These are phyloP conservation scores for Coprinopsis marcescibilis DNA, from an alignment of 768 basidiomycete species.

Conservation along the genomic window DNA sequence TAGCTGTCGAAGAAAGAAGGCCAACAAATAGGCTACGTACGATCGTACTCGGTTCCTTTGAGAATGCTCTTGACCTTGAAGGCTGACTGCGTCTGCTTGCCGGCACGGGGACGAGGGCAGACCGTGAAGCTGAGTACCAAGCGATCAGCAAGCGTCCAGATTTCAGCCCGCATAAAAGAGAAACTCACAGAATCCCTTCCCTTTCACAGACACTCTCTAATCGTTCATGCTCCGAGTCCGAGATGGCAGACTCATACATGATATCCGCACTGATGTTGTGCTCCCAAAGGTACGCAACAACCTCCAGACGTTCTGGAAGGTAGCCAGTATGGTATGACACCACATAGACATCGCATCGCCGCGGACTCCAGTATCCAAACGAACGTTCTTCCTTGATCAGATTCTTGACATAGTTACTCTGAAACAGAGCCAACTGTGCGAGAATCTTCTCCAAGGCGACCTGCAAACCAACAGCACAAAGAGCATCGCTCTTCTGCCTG, in stretches of 20 bases:
- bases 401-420: conserved; percentile 60
- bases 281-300: conserved; percentile 72
- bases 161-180: background rate
- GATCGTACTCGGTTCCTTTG: conserved; percentile 69
- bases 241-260: conserved; percentile 76
- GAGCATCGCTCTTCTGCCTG: conserved; percentile 38
- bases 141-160: conserved; percentile 1
- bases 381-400: conserved; percentile 75
- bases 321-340: conserved; percentile 73
- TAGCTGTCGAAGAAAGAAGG: background rate
- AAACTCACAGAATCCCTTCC: conserved; percentile 78
- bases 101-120: conserved; percentile 46
- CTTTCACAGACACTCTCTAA: conserved; percentile 61
- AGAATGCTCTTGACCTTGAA: conserved; percentile 84
- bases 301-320: conserved; percentile 72
- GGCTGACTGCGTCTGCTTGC: conserved; percentile 54
- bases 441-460: conserved; percentile 78
- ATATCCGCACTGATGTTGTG: conserved; percentile 81
- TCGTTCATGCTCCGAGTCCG: conserved; percentile 57
- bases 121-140: conserved; percentile 31
- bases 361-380: conserved; percentile 87
- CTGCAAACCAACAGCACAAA: conserved; percentile 70
- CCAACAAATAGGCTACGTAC: conserved; percentile 30
- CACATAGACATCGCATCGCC: conserved; percentile 82
- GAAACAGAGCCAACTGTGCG: conserved; percentile 59